Percentiles rank a stretch among this genome's conserved stretches.
These are phyloP conservation scores for Aureobasidium sp. DNA, from an alignment of 2,329 filamentous ascomycete species.

Conservation along the genomic window DNA sequence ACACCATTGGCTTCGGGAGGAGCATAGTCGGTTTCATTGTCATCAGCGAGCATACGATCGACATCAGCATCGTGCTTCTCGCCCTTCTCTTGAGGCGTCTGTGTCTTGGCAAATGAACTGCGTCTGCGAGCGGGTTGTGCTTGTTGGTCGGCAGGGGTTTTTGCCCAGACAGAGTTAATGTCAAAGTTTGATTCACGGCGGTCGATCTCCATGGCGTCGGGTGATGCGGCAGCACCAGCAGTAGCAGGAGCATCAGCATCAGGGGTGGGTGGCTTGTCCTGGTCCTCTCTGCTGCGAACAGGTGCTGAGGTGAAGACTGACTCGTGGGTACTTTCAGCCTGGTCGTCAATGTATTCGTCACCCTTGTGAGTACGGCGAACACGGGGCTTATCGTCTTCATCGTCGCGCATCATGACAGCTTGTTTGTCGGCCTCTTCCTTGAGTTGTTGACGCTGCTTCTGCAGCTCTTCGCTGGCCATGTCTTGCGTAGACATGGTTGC, in stretches of 20 bases:
- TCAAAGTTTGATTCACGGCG: conserved; percentile 53
- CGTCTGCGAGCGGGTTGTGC: conserved; percentile 38
- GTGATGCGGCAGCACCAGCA: conserved; percentile 22
- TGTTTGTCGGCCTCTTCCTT: conserved; percentile 74
- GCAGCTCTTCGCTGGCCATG: conserved; percentile 85
- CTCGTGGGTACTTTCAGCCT: conserved; percentile 41
- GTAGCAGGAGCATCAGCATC: background rate
- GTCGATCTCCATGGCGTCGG: conserved; percentile 31
- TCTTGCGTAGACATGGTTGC: conserved; percentile 86
- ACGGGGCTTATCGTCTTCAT: conserved; percentile 61
- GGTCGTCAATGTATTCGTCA: conserved; percentile 79
- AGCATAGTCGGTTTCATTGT: conserved; percentile 75
- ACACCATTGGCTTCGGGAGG: conserved; percentile 62
- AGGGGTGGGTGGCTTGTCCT: conserved; percentile 4
- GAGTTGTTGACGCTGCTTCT: conserved; percentile 68
- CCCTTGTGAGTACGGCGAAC: conserved; percentile 91
- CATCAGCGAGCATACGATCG: conserved; percentile 76
- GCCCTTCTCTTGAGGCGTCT: conserved; percentile 39
- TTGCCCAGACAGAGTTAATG: conserved; percentile 78
- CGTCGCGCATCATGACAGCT: conserved; percentile 68
- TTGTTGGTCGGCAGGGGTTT: conserved; percentile 42
- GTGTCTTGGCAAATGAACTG: conserved; percentile 24
- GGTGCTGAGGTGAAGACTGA: conserved; percentile 42
- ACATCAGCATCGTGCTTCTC: conserved; percentile 79
- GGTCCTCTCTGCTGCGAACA: conserved; percentile 35